A percentile compares a stretch with the other conserved stretches of the same genome.
Conservation (phyloP, 164 flowering plant genomes). For the Nelumbo lutea region DNA sequence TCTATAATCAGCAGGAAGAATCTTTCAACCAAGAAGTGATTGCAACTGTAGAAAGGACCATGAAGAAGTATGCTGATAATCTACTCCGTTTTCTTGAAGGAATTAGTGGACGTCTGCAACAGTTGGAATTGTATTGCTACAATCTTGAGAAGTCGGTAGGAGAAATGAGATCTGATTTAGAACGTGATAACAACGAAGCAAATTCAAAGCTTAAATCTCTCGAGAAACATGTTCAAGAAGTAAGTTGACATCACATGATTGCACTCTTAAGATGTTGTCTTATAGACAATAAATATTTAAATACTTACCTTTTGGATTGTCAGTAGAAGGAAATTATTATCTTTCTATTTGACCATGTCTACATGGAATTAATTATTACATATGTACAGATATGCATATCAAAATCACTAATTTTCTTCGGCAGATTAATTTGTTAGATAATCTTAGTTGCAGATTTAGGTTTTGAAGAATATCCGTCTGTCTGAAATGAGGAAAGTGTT, state of each 20-base stretch:
- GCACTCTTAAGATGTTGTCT: no score
- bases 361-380: no score
- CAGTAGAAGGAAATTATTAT: no score
- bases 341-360: no score
- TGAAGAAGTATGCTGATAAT: conserved; percentile 83
- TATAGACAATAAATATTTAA: no score
- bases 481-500: no score
- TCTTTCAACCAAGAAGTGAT: conserved; percentile 51
- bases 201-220: conserved; percentile 75
- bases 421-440: no score
- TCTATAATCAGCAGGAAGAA: conserved; percentile 65
- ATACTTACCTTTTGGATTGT: no score
- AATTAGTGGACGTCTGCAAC: conserved; percentile 82
- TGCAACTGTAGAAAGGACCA: conserved; percentile 62
- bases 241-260: conserved; percentile 21
- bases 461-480: no score
- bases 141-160: conserved; percentile 85
- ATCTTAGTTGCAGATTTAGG: no score
- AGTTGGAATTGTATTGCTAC: conserved; percentile 84
- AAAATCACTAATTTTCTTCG: no score
- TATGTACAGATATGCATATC: no score
- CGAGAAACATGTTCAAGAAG: conserved; percentile 94
- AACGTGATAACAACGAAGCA: conserved; percentile 67
- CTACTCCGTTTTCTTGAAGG: conserved; percentile 93
- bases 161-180: conserved; percentile 80